Evolutionary conservation across 768 basidiomycete genomes (phyloP).

Genomic region (Neoboletus subvelutipes): DNA sequence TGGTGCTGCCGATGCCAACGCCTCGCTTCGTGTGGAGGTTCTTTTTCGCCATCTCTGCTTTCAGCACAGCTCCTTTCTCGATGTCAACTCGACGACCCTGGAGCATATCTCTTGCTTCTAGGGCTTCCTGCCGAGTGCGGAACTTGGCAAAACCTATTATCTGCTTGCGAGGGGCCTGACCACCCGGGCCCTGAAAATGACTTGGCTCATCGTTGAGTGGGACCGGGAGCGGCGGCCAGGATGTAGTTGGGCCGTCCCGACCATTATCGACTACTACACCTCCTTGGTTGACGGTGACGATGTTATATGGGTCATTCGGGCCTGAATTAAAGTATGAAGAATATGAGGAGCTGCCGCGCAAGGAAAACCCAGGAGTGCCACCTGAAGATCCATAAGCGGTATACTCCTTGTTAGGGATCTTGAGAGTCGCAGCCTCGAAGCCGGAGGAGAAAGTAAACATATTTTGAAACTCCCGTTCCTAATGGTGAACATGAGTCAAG

Average conservation of each 20-base stretch:
- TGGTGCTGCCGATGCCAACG: slow-evolving; percentile 59
- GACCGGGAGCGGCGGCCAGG: slow-evolving; percentile 53
- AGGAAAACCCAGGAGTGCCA: slow-evolving; percentile 35
- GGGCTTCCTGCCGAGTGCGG: slow-evolving; percentile 79
- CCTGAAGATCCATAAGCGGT: slow-evolving; percentile 63
- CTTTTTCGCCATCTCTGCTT: slow-evolving; percentile 99
- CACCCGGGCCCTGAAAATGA: slow-evolving; percentile 32
- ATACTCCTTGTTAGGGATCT: slow-evolving; percentile 92
- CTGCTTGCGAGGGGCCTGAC: slow-evolving; percentile 76
- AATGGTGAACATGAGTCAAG: slow-evolving; percentile 15
- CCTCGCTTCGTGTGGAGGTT: slow-evolving; percentile 95
- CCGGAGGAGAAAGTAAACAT: slow-evolving; percentile 97
- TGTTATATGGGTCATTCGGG: slow-evolving; percentile 78
- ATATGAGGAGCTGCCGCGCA: slow-evolving; percentile 36
- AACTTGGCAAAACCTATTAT: slow-evolving; percentile 99
- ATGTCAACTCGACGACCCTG: slow-evolving; percentile 91
- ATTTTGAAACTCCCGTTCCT: slow-evolving; percentile 99
- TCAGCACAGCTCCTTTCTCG: slow-evolving; percentile 88
- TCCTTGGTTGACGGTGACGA: slow-evolving; percentile 80
- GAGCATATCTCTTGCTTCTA: slow-evolving; percentile 82
- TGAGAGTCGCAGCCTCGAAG: slow-evolving; percentile 96
- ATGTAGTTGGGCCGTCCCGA: slow-evolving; percentile 67
- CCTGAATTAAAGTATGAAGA: slow-evolving; percentile 44
- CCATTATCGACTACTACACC: slow-evolving; percentile 80
- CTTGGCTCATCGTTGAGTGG: slow-evolving; percentile 34